Conservation (phyloP, 2,329 filamentous ascomycete species). For the Neonectria punicea region DNA sequence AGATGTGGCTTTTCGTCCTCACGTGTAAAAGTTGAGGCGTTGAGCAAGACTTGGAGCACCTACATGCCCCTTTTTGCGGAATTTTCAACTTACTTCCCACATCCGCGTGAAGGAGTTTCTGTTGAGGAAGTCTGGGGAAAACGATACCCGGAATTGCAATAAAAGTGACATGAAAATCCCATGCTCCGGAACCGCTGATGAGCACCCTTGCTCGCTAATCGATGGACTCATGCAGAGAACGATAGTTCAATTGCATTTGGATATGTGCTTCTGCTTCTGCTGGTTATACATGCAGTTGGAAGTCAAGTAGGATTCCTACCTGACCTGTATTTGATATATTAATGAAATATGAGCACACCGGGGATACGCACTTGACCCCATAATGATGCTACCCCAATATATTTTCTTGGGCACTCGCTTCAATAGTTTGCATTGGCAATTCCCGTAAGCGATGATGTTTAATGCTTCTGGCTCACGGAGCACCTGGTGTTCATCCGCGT, state of each 20-base stretch:
- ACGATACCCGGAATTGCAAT: neutral
- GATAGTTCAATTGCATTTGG: neutral
- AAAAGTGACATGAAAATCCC: neutral
- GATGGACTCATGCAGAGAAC: neutral
- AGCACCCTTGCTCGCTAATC: neutral
- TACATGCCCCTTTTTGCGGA: neutral
- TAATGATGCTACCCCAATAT: neutral
- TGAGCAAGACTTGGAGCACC: neutral
- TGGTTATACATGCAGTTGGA: neutral
- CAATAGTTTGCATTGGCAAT: neutral
- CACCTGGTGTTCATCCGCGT: neutral
- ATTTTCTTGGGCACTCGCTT: neutral
- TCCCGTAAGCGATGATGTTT: neutral
- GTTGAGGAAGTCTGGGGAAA: neutral
- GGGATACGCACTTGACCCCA: neutral
- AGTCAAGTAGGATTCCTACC: neutral
- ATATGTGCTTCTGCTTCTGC: neutral
- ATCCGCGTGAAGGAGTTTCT: no score
- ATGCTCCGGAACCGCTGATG: neutral
- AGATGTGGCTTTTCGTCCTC: neutral
- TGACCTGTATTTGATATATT: neutral
- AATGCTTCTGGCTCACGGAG: slow-evolving; percentile 2
- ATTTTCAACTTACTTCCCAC: neutral
- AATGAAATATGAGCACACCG: neutral
- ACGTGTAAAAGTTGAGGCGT: neutral